phyloP scores from a whole-genome alignment of 768 basidiomycete genomes.

The Hypsizygus marmoreus region DNA sequence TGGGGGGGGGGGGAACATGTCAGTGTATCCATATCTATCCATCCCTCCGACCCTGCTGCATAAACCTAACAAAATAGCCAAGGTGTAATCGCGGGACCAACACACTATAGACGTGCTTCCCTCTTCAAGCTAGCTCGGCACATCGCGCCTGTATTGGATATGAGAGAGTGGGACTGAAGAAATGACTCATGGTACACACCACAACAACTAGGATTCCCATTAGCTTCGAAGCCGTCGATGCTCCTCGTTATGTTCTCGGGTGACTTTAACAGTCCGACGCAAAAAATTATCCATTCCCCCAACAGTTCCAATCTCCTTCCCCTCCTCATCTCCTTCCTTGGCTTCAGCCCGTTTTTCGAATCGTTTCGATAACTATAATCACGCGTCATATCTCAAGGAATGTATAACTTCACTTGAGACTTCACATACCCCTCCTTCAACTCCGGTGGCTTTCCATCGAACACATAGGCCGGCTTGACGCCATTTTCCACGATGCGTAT shows the following conservation, averaged over 20 bases:
- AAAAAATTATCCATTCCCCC: constrained; percentile 93
- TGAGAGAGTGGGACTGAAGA: neutral
- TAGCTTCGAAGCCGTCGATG: constrained; percentile 77
- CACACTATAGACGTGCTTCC: constrained; percentile 60
- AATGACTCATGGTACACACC: constrained; percentile 45
- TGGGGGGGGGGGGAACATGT: constrained; percentile 92
- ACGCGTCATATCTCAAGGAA: constrained; percentile 14
- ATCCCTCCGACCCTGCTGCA: constrained; percentile 97
- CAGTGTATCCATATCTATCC: constrained; percentile 99
- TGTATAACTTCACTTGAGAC: no score
- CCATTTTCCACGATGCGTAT: constrained; percentile 98
- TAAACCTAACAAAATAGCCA: constrained; percentile 62
- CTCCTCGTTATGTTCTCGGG: constrained; percentile 94
- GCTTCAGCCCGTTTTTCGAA: constrained; percentile 90
- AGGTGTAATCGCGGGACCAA: neutral
- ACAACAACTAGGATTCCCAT: constrained; percentile 98
- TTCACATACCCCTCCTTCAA: constrained; percentile 89
- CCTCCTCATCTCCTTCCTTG: constrained; percentile 93
- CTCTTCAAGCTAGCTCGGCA: constrained; percentile 95
- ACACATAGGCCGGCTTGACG: constrained; percentile 97
- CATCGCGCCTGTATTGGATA: constrained; percentile 89
- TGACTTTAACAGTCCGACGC: constrained; percentile 91
- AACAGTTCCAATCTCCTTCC: constrained; percentile 91
- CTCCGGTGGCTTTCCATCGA: constrained; percentile 98
- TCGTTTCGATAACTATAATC: constrained; percentile 89